These are phyloP conservation scores for Aspergillus texensis DNA, from an alignment of 2,329 filamentous ascomycete genomes.

Conservation along the genomic window DNA sequence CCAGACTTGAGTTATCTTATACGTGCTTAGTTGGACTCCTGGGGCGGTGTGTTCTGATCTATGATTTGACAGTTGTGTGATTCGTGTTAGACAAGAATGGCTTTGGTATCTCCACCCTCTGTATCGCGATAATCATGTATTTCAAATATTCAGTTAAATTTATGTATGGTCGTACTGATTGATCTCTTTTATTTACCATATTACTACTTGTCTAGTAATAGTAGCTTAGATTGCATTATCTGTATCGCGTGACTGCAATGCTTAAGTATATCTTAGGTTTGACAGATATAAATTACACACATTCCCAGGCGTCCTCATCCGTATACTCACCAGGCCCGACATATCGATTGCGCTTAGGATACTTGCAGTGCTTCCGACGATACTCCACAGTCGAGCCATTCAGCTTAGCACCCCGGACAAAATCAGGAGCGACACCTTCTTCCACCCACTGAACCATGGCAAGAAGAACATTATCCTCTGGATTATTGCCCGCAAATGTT, in stretches of 20 bases:
- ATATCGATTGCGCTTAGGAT: background rate
- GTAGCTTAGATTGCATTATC: no score
- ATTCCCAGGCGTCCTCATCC: background rate
- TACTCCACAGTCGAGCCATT: background rate
- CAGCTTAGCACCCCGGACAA: background rate
- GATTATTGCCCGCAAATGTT: background rate
- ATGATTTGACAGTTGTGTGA: no score
- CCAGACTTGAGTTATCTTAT: background rate
- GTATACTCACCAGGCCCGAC: background rate
- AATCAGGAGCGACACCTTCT: background rate
- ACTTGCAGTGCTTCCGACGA: background rate
- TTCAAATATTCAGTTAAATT: no score
- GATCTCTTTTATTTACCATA: no score
- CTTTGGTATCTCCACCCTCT: no score
- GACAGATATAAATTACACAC: background rate
- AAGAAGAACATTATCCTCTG: background rate
- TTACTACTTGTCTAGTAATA: no score
- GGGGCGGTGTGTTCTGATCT: background rate
- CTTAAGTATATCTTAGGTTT: background rate
- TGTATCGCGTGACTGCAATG: background rate
- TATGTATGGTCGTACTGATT: no score
- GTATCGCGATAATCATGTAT: no score
- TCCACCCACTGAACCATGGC: background rate
- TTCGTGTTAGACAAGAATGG: no score
- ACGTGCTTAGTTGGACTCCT: background rate